Percentiles rank a stretch among this genome's conserved stretches.
Evolutionary conservation across 2,329 filamentous ascomycete genomes (phyloP).

Genomic region (Paecilomyces variotii): DNA sequence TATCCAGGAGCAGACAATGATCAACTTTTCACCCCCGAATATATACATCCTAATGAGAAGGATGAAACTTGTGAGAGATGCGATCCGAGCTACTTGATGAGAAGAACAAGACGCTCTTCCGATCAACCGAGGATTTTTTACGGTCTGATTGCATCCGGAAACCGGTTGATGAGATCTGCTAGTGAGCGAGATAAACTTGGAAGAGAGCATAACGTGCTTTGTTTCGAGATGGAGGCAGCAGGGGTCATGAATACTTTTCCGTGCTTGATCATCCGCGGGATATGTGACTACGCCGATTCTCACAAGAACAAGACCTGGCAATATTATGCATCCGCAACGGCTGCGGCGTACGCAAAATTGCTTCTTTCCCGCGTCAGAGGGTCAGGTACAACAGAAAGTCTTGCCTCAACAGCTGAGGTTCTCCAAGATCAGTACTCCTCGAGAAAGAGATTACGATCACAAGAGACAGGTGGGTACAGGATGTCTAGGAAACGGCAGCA

Average conservation of each 20-base stretch:
- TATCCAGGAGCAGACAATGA: too few relatives aligned
- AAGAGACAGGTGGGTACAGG: too few relatives aligned
- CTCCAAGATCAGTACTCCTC: too few relatives aligned
- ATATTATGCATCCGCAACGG: conserved; percentile 20
- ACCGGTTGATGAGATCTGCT: conserved; percentile 14
- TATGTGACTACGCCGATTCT: conserved; percentile 15
- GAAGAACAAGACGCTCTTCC: too few relatives aligned
- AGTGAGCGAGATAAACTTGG: not conserved
- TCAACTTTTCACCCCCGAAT: too few relatives aligned
- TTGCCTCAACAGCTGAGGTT: too few relatives aligned
- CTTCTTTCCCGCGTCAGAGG: not conserved
- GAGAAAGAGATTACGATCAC: too few relatives aligned
- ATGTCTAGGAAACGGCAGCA: too few relatives aligned
- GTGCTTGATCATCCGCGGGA: conserved; percentile 30
- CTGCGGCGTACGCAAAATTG: conserved; percentile 16
- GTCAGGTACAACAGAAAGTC: too few relatives aligned
- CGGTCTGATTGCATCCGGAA: conserved; percentile 17
- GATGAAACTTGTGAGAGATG: too few relatives aligned
- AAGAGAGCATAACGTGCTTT: conserved; percentile 5
- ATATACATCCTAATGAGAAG: too few relatives aligned
- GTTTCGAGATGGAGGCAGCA: conserved; percentile 22
- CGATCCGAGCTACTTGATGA: too few relatives aligned
- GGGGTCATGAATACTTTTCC: conserved; percentile 21
- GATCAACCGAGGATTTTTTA: conserved; percentile 12
- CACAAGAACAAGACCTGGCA: conserved; percentile 30